A percentile compares a stretch with the other conserved stretches of the same genome.
Evolutionary conservation across 176 grass and related monocot genomes (phyloP).

Genomic region (Musa troglodytarum): DNA sequence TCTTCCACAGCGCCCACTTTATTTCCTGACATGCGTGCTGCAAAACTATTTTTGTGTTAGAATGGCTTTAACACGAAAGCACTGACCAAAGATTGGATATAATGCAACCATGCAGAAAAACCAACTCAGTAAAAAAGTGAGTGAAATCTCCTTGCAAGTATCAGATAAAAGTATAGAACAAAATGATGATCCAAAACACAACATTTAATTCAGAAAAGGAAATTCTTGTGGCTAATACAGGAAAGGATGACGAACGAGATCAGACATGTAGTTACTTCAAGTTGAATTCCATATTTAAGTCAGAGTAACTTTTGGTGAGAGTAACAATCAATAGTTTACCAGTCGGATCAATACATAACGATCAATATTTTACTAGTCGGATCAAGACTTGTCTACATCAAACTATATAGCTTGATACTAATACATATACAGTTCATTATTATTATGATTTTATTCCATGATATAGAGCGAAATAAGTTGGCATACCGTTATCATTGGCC

Average conservation of each 20-base stretch:
- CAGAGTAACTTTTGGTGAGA: no score
- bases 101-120: neutral
- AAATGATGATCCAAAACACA: neutral
- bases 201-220: neutral
- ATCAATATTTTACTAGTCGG: no score
- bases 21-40: slow-evolving; percentile 76
- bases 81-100: neutral
- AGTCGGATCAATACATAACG: no score
- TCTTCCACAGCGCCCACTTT: slow-evolving; percentile 59
- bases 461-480: no score
- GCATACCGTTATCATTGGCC: no score
- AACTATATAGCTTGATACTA: no score
- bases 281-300: neutral
- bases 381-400: no score
- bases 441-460: no score
- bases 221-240: neutral
- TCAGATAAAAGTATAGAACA: neutral
- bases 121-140: no score
- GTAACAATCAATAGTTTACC: no score
- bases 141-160: neutral
- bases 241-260: neutral
- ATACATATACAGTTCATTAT: no score
- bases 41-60: neutral
- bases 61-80: neutral
- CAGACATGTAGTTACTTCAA: neutral